phyloP scores from a whole-genome alignment of 1,284 basidiomycete species.

The Mycosarcoma mackinlayi region DNA sequence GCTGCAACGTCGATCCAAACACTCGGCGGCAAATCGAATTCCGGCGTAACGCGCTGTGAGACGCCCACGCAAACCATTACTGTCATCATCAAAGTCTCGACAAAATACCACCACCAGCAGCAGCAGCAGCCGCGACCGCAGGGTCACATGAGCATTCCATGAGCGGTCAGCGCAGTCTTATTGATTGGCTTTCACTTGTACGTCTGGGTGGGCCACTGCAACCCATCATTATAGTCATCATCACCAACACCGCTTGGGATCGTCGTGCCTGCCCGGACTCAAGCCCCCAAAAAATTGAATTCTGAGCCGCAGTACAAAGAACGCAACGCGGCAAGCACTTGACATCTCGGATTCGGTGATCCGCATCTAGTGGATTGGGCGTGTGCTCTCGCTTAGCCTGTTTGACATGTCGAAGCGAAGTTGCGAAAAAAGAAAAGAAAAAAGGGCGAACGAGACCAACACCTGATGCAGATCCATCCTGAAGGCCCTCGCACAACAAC shows the following conservation, averaged over 20 bases:
- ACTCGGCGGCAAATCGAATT: slow-evolving; percentile 13
- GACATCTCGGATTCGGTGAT: slow-evolving; percentile 1
- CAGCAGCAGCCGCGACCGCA: too few relatives aligned
- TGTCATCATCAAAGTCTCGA: neutral
- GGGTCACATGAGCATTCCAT: too few relatives aligned
- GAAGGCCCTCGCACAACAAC: too few relatives aligned
- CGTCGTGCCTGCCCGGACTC: too few relatives aligned
- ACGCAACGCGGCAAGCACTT: neutral
- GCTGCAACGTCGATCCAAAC: slow-evolving; percentile 22
- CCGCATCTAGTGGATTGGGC: slow-evolving; percentile 5
- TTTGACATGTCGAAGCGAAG: slow-evolving; percentile 11
- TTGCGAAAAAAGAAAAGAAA: neutral
- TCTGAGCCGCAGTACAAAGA: too few relatives aligned
- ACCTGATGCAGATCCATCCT: neutral
- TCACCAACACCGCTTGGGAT: too few relatives aligned
- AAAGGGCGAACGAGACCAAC: neutral
- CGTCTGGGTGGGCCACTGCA: too few relatives aligned
- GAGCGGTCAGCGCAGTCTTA: too few relatives aligned
- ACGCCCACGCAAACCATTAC: neutral
- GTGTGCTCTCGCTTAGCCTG: slow-evolving; percentile 11
- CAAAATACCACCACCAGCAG: too few relatives aligned
- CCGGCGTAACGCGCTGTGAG: slow-evolving; percentile 25
- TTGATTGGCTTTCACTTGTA: too few relatives aligned
- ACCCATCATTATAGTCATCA: too few relatives aligned
- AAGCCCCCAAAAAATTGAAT: too few relatives aligned